Evolutionary conservation across 2,329 filamentous ascomycete genomes (phyloP).

Genomic region (Trichoderma guizhouense): DNA sequence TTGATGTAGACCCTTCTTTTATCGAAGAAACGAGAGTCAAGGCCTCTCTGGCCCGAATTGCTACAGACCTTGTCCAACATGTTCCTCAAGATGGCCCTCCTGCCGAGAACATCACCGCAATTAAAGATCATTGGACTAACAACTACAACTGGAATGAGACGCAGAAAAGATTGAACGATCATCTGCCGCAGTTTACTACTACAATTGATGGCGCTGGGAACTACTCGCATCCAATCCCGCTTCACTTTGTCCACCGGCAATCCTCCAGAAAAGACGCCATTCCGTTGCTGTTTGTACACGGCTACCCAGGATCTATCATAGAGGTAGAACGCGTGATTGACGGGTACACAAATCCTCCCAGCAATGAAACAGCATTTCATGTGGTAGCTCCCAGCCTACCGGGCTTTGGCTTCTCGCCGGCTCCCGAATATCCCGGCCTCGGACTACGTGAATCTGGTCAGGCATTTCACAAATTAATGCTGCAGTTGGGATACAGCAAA

Average conservation of each 20-base stretch:
- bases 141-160: neutral
- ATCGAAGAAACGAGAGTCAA: neutral
- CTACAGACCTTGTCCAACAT: neutral
- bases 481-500: neutral
- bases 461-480: neutral
- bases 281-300: neutral
- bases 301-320: neutral
- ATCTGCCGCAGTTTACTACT: neutral
- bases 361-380: neutral
- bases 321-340: neutral
- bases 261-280: neutral
- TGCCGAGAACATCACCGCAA: neutral
- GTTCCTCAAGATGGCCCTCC: neutral
- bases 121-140: neutral
- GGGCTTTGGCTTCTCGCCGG: neutral
- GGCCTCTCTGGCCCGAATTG: neutral
- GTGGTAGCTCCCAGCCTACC: neutral
- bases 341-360: neutral
- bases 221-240: neutral
- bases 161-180: neutral
- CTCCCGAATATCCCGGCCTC: neutral
- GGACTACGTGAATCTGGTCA: neutral
- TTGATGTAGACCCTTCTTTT: neutral
- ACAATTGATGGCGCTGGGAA: neutral
- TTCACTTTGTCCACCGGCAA: neutral